Evolutionary conservation across 2,329 filamentous ascomycete genomes (phyloP), one percentile per base, ranked within the genome.

Genomic region (Diplodia sapinea): DNA sequence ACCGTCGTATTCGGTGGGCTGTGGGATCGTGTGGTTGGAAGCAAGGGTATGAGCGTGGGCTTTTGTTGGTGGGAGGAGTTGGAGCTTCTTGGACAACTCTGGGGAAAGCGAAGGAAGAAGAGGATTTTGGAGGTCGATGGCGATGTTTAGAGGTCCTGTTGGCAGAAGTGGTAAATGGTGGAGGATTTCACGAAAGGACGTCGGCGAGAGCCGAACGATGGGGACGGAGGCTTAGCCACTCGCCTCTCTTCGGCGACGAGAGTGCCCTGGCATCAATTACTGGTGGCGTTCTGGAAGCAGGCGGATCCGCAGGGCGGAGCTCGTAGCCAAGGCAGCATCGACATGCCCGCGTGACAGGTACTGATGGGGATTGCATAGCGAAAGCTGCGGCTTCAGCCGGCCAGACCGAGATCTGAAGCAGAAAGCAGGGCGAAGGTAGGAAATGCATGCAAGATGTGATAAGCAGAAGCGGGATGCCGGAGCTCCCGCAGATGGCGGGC

Each of bases 381-480:
- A n/a, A n/a, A n/a, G 40, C 17, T n/a, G 43, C 31, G 50, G 29
- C 13, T 26, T 31, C 23, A 15, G 29, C 31, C 50, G 50, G 50
- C 11, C 23, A 52, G 13, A 26, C 50, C 50, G 50, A 31, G 52
- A 20, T n/a, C 20, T n/a, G 52, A 33, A 36, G 36, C 29, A 33
- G 29, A 31, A n/a, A 33, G 17, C 29, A 29, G 17, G n/a, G 17
- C 29, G 50, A 52, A 52, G 4, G 15, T 5, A n/a, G 29, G 12
- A 8, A 52, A 26, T 29, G 12, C 20, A 36, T 29, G 23, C 20
- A 36, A 12, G 43, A 15, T 20, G 13, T 23, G n/a, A 61, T 61
- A 61, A 61, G 57, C 57, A 20, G 57, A 61, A 15, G 40, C 40
- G 26, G 11, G 23, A 49, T n/a, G 40, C 56, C 56, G 40, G 38